These are phyloP conservation scores for Thielaviopsis punctulata DNA, from an alignment of 2,329 filamentous ascomycete genomes.

Conservation along the genomic window DNA sequence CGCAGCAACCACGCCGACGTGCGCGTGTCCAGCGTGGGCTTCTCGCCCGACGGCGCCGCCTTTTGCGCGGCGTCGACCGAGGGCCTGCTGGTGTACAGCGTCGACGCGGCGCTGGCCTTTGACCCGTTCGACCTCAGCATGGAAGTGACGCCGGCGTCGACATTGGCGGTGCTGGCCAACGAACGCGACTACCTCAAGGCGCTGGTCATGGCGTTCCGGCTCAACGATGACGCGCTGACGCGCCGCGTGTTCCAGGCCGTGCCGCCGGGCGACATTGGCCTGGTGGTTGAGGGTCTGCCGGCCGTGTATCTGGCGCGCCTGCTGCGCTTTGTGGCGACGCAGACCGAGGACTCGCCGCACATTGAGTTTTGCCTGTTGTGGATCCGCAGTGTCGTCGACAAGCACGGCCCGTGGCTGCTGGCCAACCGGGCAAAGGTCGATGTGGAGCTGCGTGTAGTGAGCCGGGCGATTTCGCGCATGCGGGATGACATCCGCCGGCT, in stretches of 20 bases:
- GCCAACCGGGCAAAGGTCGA: constrained; percentile 66
- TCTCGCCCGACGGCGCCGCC: constrained; percentile 72
- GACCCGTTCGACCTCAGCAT: constrained; percentile 95
- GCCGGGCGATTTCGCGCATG: constrained; percentile 64
- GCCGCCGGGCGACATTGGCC: constrained; percentile 54
- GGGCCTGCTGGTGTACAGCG: constrained; percentile 79
- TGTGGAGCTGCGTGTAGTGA: constrained; percentile 67
- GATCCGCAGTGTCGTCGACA: constrained; percentile 68
- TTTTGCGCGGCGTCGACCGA: constrained; percentile 95
- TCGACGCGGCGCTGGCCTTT: constrained; percentile 71
- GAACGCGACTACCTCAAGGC: constrained; percentile 79
- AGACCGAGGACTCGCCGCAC: constrained; percentile 80
- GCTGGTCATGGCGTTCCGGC: constrained; percentile 88
- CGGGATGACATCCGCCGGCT: constrained; percentile 66
- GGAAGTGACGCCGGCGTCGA: constrained; percentile 76
- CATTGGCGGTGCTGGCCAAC: constrained; percentile 47
- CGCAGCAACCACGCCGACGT: constrained; percentile 67
- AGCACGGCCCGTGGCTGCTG: constrained; percentile 72
- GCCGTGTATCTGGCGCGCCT: constrained; percentile 72
- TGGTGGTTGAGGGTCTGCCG: constrained; percentile 66
- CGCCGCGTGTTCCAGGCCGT: constrained; percentile 73
- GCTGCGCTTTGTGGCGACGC: constrained; percentile 70
- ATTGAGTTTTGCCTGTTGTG: constrained; percentile 88
- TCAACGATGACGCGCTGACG: constrained; percentile 72
- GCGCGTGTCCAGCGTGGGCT: constrained; percentile 66